Percentiles rank a stretch among this genome's conserved stretches.
Evolutionary conservation across 371 early-diverging fungal genomes (phyloP).

Genomic region (Sporodiniella umbellata): DNA sequence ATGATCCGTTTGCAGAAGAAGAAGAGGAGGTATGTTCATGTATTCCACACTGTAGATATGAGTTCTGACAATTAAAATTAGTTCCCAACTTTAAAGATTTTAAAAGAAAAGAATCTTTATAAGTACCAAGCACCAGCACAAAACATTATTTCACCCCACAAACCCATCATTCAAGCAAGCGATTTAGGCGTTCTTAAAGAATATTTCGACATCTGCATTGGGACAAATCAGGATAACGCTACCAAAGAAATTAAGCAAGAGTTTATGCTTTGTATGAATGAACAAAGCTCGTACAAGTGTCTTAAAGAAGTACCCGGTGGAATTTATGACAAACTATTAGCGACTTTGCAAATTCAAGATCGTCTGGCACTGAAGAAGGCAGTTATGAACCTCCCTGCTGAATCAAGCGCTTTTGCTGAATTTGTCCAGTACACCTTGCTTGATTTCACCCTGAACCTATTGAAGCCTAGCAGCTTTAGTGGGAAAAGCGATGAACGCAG

Average conservation of each 20-base stretch:
- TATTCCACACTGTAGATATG: background rate
- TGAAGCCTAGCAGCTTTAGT: slow-evolving; percentile 3
- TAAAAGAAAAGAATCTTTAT: slow-evolving; percentile 12
- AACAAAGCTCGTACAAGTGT: slow-evolving; percentile 6
- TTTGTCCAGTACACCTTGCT: slow-evolving; percentile 11
- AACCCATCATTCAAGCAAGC: slow-evolving; percentile 13
- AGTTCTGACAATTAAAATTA: slow-evolving; percentile 2
- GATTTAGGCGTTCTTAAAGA: slow-evolving; percentile 14
- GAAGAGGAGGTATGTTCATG: slow-evolving; percentile 4
- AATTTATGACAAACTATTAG: slow-evolving; percentile 9
- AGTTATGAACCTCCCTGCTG: slow-evolving; percentile 4
- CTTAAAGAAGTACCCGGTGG: slow-evolving; percentile 12
- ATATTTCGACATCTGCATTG: slow-evolving; percentile 16
- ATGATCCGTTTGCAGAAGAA: slow-evolving; percentile 6
- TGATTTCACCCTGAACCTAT: slow-evolving; percentile 16
- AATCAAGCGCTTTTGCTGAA: slow-evolving; percentile 13
- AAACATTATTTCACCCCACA: slow-evolving; percentile 13
- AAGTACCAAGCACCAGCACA: slow-evolving; percentile 16
- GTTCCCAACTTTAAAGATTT: slow-evolving; percentile 4
- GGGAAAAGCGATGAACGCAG: slow-evolving; percentile 15
- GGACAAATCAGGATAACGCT: slow-evolving; percentile 6
- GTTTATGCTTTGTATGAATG: slow-evolving; percentile 5
- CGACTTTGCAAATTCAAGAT: slow-evolving; percentile 9
- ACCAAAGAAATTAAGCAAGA: slow-evolving; percentile 10
- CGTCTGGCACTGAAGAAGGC: slow-evolving; percentile 3